phyloP scores from a whole-genome alignment of 768 basidiomycete species.

The Agrocybe chaxingu region DNA sequence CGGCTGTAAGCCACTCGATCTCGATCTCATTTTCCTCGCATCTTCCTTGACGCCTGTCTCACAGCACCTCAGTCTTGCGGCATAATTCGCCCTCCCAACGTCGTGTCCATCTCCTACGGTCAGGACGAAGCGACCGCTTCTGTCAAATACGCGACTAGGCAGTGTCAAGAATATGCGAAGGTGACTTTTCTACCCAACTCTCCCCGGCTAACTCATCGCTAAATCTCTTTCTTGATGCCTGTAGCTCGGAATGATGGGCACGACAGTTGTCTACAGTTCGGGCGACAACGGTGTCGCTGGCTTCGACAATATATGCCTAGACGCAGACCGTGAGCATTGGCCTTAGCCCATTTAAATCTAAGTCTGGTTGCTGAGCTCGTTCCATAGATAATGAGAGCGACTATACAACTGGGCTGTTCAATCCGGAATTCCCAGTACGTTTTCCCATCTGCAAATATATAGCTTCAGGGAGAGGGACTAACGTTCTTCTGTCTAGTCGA shows the following conservation, averaged over 20 bases:
- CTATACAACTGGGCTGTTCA: slow-evolving; percentile 18
- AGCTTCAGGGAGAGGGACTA: background rate
- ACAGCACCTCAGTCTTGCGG: slow-evolving; percentile 35
- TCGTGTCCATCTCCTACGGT: slow-evolving; percentile 33
- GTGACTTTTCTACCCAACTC: background rate
- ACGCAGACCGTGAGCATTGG: slow-evolving; percentile 36
- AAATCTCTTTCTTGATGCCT: background rate
- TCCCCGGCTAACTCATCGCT: slow-evolving; percentile 11
- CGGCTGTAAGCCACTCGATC: slow-evolving; percentile 9
- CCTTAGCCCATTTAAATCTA: background rate
- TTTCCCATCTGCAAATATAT: too few relatives aligned
- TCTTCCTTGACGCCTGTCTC: background rate
- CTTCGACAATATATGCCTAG: slow-evolving; percentile 28
- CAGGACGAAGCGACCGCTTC: slow-evolving; percentile 30
- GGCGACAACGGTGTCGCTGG: slow-evolving; percentile 39
- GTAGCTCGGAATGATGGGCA: slow-evolving; percentile 33
- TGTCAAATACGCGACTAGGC: slow-evolving; percentile 27
- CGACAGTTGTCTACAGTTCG: slow-evolving; percentile 31
- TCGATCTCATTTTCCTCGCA: background rate
- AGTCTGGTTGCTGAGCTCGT: background rate
- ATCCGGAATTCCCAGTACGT: slow-evolving; percentile 23
- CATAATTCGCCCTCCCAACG: slow-evolving; percentile 30
- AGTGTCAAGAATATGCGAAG: slow-evolving; percentile 34
- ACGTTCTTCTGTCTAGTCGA: slow-evolving; percentile 20
- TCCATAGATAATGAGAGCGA: slow-evolving; percentile 18